phyloP scores from a whole-genome alignment of 2,329 filamentous ascomycete genomes.

The Trichoderma aggressivum region DNA sequence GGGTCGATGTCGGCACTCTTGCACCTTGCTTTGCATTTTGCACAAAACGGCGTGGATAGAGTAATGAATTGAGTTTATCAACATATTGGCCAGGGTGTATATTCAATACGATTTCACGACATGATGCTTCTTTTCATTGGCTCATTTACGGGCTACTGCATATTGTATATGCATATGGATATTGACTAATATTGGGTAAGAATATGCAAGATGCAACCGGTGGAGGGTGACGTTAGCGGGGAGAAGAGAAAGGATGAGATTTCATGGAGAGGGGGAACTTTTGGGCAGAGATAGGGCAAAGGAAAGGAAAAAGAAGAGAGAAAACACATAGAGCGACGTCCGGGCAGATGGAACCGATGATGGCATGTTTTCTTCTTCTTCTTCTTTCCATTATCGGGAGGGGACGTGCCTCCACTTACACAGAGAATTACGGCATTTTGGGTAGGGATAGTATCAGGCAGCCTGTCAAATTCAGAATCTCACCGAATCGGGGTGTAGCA shows the following conservation, averaged over 20 bases:
- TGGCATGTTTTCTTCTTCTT: background rate
- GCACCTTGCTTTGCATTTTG: background rate
- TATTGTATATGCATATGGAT: background rate
- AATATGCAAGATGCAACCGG: conserved; percentile 10
- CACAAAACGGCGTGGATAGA: background rate
- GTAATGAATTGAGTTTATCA: background rate
- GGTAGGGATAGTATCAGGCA: background rate
- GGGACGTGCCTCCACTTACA: background rate
- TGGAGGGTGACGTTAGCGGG: conserved; percentile 4
- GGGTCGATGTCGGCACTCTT: background rate
- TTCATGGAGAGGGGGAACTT: background rate
- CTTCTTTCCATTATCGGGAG: background rate
- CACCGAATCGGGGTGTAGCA: background rate
- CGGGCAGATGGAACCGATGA: background rate
- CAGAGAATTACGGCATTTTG: background rate
- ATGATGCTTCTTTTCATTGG: background rate
- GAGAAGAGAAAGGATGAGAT: background rate
- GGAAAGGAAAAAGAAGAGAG: no score
- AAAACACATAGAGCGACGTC: background rate
- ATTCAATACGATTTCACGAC: background rate
- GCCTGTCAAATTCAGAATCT: background rate
- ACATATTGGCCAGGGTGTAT: background rate
- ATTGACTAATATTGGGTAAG: background rate
- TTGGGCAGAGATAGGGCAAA: background rate
- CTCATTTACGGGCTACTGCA: background rate